phyloP scores from a whole-genome alignment of 192 early-diverging fungal species.

The Dispira simplex region DNA sequence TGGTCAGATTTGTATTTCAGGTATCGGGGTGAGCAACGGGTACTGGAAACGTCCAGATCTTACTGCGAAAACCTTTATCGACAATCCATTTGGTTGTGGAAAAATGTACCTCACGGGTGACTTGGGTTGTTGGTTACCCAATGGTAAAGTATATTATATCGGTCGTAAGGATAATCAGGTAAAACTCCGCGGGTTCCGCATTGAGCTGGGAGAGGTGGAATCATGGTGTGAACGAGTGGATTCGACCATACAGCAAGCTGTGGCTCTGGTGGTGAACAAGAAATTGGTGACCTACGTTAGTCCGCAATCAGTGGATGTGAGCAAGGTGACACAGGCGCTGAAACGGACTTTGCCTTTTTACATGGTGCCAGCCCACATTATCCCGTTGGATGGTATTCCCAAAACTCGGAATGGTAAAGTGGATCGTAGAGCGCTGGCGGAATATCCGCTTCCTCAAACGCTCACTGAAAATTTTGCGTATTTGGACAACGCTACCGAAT shows the following conservation, averaged over 20 bases:
- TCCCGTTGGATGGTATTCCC: constrained; percentile 15
- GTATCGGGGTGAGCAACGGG: constrained; percentile 3
- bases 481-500: no score
- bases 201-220: constrained; percentile 50
- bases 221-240: constrained; percentile 31
- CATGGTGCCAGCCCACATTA: constrained; percentile 36
- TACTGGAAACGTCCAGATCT: constrained; percentile 3
- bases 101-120: constrained; percentile 44
- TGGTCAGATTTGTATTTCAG: constrained; percentile 1
- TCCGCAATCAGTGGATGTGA: constrained; percentile 11
- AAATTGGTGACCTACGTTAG: constrained; percentile 43
- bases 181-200: constrained; percentile 51
- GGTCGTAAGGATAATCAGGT: constrained; percentile 48
- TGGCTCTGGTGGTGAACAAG: constrained; percentile 26
- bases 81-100: constrained; percentile 10
- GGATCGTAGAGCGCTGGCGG: constrained; percentile 17
- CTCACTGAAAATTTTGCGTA: no score
- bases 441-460: no score
- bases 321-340: constrained; percentile 28
- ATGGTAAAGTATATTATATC: constrained; percentile 38
- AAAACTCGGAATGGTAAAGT: constrained; percentile 18
- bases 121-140: constrained; percentile 38
- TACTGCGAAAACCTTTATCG: constrained; percentile 1
- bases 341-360: constrained; percentile 39
- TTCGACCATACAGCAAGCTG: constrained; percentile 21